phyloP scores from a whole-genome alignment of 352 stramenopile species.

The Phytophthora sansomeana region DNA sequence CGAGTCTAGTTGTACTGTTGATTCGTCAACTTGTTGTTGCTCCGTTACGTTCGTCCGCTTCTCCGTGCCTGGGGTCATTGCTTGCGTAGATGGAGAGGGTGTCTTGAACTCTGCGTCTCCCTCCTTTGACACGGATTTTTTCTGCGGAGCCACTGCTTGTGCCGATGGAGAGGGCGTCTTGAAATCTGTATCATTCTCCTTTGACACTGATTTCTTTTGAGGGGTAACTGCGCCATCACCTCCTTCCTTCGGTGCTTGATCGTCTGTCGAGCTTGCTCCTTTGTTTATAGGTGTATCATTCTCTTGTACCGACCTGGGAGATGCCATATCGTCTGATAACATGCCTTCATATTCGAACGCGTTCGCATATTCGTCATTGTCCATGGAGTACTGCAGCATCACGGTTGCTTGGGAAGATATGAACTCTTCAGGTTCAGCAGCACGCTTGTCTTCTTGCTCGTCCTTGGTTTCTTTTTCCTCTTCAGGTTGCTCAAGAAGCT shows the following conservation, averaged over 20 bases:
- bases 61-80: slow-evolving; percentile 19
- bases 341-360: slow-evolving; percentile 45
- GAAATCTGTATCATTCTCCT: slow-evolving; percentile 4
- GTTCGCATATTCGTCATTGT: slow-evolving; percentile 38
- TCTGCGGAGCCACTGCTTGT: slow-evolving; percentile 8
- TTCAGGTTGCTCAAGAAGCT: slow-evolving; percentile 20
- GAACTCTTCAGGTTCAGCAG: slow-evolving; percentile 18
- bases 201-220: slow-evolving; percentile 4
- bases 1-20: not conserved
- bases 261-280: slow-evolving; percentile 5
- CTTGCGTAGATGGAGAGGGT: slow-evolving; percentile 20
- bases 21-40: not conserved
- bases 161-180: slow-evolving; percentile 25
- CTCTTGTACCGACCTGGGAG: slow-evolving; percentile 9
- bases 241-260: not conserved
- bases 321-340: slow-evolving; percentile 18
- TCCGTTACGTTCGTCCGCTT: slow-evolving; percentile 7
- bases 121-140: not conserved
- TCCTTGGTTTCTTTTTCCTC: slow-evolving; percentile 16
- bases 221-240: slow-evolving; percentile 9
- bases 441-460: slow-evolving; percentile 5
- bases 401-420: slow-evolving; percentile 42
- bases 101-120: slow-evolving; percentile 15
- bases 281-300: not conserved
- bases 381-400: slow-evolving; percentile 31